A percentile compares a stretch with the other conserved stretches of the same genome.
These are phyloP conservation scores for Fusarium mundagurra DNA, from an alignment of 2,329 filamentous ascomycete species.

Conservation along the genomic window DNA sequence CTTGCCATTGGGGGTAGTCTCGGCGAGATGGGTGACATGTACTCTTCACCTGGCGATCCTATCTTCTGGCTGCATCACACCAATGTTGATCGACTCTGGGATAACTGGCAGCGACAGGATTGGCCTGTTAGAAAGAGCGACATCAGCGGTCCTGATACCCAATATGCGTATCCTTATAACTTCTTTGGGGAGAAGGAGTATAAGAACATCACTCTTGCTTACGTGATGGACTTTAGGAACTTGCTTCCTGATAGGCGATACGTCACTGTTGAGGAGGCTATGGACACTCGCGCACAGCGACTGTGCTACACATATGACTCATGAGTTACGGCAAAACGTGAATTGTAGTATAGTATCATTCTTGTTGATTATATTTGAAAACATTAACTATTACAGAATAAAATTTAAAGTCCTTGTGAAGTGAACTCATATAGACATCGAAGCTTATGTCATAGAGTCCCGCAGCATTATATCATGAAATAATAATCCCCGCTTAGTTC, in stretches of 20 bases:
- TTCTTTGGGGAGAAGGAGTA: neutral
- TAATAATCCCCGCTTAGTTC: neutral
- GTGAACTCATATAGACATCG: neutral
- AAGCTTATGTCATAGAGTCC: neutral
- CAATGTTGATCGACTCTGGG: neutral
- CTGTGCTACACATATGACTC: neutral
- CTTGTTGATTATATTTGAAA: neutral
- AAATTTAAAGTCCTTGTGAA: neutral
- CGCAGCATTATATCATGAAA: neutral
- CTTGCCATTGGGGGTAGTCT: neutral
- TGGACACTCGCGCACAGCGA: neutral
- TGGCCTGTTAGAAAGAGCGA: neutral
- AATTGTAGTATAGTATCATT: accelerated
- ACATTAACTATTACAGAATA: neutral
- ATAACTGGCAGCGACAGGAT: neutral
- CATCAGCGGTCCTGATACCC: neutral
- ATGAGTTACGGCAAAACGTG: accelerated
- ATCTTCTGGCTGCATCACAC: neutral
- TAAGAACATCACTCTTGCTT: neutral
- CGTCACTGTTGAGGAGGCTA: neutral
- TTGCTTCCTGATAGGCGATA: neutral
- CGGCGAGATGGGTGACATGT: neutral
- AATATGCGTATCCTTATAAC: neutral
- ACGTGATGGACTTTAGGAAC: neutral
- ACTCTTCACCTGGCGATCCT: neutral